Evolutionary conservation across 208 protist species (phyloP).

Genomic region (Porcisia hertigi): DNA sequence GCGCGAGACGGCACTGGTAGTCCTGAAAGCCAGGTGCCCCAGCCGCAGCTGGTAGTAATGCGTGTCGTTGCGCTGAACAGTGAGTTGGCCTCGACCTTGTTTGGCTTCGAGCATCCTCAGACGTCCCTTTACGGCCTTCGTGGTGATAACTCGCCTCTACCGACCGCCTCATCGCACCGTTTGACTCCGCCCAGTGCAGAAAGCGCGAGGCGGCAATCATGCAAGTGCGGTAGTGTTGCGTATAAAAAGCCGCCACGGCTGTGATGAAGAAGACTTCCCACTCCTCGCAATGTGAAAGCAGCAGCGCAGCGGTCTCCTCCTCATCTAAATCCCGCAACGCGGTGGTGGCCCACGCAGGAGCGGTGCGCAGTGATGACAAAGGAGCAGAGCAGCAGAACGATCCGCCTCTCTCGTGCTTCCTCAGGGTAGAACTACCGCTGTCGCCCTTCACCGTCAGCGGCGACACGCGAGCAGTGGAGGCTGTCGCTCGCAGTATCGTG

Average conservation of each 20-base stretch:
- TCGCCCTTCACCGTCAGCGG: neutral
- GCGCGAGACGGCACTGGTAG: slow-evolving; percentile 33
- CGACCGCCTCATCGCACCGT: neutral
- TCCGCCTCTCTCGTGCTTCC: neutral
- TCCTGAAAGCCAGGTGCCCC: slow-evolving; percentile 12
- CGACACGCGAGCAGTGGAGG: neutral
- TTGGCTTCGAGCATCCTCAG: neutral
- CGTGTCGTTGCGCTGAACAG: neutral
- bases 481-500: neutral
- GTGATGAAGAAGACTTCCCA: slow-evolving; percentile 63
- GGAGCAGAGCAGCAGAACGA: neutral
- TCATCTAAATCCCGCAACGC: slow-evolving; percentile 19
- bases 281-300: slow-evolving; percentile 54
- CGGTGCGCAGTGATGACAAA: neutral
- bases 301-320: slow-evolving; percentile 40
- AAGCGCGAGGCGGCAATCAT: slow-evolving; percentile 51
- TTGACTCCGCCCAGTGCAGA: slow-evolving; percentile 19
- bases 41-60: neutral
- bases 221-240: slow-evolving; percentile 59
- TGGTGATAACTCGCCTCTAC: neutral
- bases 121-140: neutral
- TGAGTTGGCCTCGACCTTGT: neutral
- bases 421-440: neutral
- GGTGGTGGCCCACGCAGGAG: slow-evolving; percentile 8
- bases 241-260: slow-evolving; percentile 53